These are phyloP conservation scores for Talaromyces sp. DNA, from an alignment of 2,329 filamentous ascomycete genomes.

Conservation along the genomic window DNA sequence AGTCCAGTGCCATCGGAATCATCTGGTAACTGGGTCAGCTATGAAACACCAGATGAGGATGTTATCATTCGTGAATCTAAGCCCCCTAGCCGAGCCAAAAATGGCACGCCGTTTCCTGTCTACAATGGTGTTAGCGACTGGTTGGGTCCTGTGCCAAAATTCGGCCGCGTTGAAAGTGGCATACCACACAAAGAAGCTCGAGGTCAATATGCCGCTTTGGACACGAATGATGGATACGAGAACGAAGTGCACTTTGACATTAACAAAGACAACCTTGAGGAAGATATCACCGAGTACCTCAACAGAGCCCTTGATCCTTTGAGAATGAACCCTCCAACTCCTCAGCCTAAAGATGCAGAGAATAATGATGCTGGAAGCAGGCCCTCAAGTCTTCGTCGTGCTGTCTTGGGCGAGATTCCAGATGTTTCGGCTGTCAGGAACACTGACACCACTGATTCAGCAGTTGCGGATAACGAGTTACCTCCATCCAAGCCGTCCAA, in stretches of 20 bases:
- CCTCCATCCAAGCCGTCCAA: slow-evolving; percentile 19
- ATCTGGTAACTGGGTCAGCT: slow-evolving; percentile 42
- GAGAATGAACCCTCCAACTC: slow-evolving; percentile 47
- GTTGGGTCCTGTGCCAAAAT: slow-evolving; percentile 31
- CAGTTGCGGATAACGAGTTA: neutral
- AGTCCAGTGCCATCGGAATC: slow-evolving; percentile 34
- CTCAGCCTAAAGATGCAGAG: slow-evolving; percentile 31
- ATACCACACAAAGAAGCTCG: slow-evolving; percentile 34
- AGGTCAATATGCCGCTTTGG: slow-evolving; percentile 38
- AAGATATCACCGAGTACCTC: slow-evolving; percentile 35
- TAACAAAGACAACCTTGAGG: slow-evolving; percentile 37
- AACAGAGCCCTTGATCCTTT: slow-evolving; percentile 43
- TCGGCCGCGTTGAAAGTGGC: slow-evolving; percentile 28
- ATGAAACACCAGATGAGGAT: slow-evolving; percentile 28
- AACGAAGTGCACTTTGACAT: slow-evolving; percentile 33
- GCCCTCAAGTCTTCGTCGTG: slow-evolving; percentile 29
- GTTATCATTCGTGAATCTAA: slow-evolving; percentile 30
- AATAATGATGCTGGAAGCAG: slow-evolving; percentile 22
- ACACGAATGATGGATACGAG: slow-evolving; percentile 27
- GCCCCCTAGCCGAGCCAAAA: slow-evolving; percentile 33
- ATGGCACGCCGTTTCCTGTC: slow-evolving; percentile 26
- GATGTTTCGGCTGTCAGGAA: slow-evolving; percentile 32
- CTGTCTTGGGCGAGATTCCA: slow-evolving; percentile 32
- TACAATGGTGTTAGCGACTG: slow-evolving; percentile 34
- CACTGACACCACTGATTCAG: neutral